Conservation (phyloP, 2,329 filamentous ascomycete genomes). For the Fusarium udum region DNA sequence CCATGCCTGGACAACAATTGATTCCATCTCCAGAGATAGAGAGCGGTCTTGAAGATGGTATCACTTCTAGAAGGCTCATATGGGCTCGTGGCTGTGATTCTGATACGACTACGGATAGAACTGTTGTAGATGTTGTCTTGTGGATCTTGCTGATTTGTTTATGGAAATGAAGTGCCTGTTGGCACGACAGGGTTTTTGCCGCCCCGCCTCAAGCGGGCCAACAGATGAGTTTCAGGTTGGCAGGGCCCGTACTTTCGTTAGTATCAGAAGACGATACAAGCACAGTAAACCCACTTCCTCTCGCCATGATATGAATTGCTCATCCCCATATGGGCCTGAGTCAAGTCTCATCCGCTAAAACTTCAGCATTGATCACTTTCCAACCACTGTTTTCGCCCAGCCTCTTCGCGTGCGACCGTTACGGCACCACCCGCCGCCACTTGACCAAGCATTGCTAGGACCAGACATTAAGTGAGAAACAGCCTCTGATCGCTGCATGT, state of each 20-base stretch:
- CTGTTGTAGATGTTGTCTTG: no score
- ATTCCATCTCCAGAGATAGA: no score
- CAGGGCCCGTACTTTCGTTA: neutral
- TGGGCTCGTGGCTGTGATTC: no score
- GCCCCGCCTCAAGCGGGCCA: no score
- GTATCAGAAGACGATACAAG: slow-evolving; percentile 19
- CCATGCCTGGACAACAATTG: no score
- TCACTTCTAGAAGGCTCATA: no score
- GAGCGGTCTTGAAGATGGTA: no score
- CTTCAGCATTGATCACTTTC: slow-evolving; percentile 58
- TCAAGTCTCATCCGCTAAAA: slow-evolving; percentile 33
- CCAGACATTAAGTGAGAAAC: slow-evolving; percentile 68
- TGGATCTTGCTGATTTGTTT: no score
- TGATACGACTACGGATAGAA: no score
- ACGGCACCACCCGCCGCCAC: slow-evolving; percentile 66
- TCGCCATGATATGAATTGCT: neutral
- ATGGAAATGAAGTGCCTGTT: no score
- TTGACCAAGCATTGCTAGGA: slow-evolving; percentile 72
- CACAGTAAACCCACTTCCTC: neutral
- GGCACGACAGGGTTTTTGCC: no score
- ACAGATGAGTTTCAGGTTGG: neutral
- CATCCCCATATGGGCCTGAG: neutral
- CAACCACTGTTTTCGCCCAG: slow-evolving; percentile 71
- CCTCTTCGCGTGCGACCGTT: slow-evolving; percentile 72
- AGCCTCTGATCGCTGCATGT: slow-evolving; percentile 64